Evolutionary conservation across 148 eudicot genomes (phyloP).

Genomic region (Drosera capensis): DNA sequence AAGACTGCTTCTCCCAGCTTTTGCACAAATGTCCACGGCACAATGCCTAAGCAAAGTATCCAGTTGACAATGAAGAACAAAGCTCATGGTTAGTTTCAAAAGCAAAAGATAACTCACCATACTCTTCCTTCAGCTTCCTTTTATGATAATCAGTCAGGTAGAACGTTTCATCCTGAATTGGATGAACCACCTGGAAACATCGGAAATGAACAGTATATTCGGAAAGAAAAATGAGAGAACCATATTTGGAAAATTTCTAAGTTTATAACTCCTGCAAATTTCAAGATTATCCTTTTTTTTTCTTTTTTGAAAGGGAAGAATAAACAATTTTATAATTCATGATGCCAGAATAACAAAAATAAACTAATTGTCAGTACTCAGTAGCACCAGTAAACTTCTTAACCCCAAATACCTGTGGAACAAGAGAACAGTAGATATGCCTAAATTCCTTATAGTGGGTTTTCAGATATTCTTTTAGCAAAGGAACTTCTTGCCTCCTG

Average conservation of each 20-base stretch:
- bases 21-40: not conserved
- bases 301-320: no score
- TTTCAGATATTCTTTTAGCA: conserved; percentile 26
- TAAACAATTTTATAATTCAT: no score
- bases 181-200: not conserved
- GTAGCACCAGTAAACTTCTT: not conserved
- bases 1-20: not conserved
- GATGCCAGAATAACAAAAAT: no score
- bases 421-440: conserved; percentile 21
- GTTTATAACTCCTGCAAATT: not conserved
- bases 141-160: no score
- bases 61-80: not conserved
- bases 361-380: not conserved
- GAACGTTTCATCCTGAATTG: not conserved
- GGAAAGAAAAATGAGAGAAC: not conserved
- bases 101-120: not conserved
- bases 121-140: not conserved
- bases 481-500: conserved; percentile 32
- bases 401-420: conserved; percentile 15
- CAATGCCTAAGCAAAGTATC: not conserved
- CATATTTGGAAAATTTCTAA: not conserved
- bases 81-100: not conserved
- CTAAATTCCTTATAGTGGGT: conserved; percentile 36
- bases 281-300: no score
- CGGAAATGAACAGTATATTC: not conserved